A percentile compares a stretch with the other conserved stretches of the same genome.
phyloP scores from a whole-genome alignment of 495 filamentous ascomycete species.

The Echria macrotheca region DNA sequence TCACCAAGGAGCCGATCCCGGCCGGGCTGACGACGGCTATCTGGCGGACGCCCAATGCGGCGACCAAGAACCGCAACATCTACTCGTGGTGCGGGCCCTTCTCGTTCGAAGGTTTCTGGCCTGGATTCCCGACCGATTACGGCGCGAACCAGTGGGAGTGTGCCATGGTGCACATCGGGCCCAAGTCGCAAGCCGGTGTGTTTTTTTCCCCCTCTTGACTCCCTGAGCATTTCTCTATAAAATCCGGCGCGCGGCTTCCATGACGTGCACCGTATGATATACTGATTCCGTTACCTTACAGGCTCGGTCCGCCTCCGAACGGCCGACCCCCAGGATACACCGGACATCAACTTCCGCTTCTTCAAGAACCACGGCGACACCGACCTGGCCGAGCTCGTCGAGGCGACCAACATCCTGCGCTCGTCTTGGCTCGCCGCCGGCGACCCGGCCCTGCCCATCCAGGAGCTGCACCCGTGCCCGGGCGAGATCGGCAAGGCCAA shows the following conservation, averaged over 20 bases:
- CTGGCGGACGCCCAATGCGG: constrained; percentile 25
- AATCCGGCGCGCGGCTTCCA: too few species aligned
- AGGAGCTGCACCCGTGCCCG: constrained; percentile 30
- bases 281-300: not conserved
- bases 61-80: constrained; percentile 16
- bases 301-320: constrained; percentile 46
- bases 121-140: constrained; percentile 33
- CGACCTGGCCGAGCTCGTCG: constrained; percentile 42
- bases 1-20: constrained; percentile 20
- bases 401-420: constrained; percentile 39
- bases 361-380: constrained; percentile 35
- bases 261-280: too few species aligned
- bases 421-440: constrained; percentile 15
- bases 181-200: constrained; percentile 34
- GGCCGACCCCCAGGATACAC: constrained; percentile 43
- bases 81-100: constrained; percentile 24
- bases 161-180: constrained; percentile 35
- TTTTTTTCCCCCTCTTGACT: not conserved
- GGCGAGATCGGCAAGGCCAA: constrained; percentile 17
- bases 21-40: constrained; percentile 19
- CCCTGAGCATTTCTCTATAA: too few species aligned
- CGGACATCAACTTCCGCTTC: constrained; percentile 48
- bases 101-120: constrained; percentile 35
- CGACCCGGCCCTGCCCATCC: constrained; percentile 19
- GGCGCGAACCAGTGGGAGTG: constrained; percentile 30